These are phyloP conservation scores for Monosporozyma unispora DNA, from an alignment of 805 yeast genomes.

Conservation along the genomic window DNA sequence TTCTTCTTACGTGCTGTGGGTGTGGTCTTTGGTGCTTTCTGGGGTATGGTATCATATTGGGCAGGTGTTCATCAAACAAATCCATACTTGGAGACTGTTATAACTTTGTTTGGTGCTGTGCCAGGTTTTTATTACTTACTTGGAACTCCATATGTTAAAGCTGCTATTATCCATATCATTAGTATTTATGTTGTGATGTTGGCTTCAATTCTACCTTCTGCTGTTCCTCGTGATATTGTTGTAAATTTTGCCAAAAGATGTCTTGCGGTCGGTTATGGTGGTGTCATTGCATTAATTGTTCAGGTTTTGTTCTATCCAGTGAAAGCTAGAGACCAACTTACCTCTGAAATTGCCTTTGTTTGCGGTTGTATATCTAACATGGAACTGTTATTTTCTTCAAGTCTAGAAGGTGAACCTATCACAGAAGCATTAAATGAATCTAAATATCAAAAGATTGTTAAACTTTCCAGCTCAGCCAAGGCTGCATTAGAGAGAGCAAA, in stretches of 20 bases:
- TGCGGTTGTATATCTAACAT: conserved; percentile 35
- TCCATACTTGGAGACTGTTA: conserved; percentile 35
- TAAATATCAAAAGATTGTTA: conserved; percentile 27
- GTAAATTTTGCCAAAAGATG: conserved; percentile 42
- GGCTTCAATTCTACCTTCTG: conserved; percentile 36
- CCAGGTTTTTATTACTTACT: conserved; percentile 39
- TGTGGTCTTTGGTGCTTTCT: conserved; percentile 38
- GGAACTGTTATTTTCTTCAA: conserved; percentile 33
- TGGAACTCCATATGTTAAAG: conserved; percentile 42
- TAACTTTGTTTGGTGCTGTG: conserved; percentile 36
- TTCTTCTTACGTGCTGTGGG: conserved; percentile 41
- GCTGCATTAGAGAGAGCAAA: conserved; percentile 35
- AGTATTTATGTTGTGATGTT: conserved; percentile 39
- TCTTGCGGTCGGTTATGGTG: conserved; percentile 43
- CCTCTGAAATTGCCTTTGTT: conserved; percentile 34
- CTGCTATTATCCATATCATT: conserved; percentile 42
- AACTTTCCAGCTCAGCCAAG: conserved; percentile 32
- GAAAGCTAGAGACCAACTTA: conserved; percentile 39
- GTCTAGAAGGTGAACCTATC: conserved; percentile 32
- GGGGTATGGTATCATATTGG: conserved; percentile 41
- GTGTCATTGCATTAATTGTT: conserved; percentile 38
- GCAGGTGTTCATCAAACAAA: conserved; percentile 35
- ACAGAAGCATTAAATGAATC: conserved; percentile 24
- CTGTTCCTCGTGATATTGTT: conserved; percentile 32
- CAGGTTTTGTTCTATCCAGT: conserved; percentile 40